Conservation (phyloP, 2,329 filamentous ascomycete species). For the Sclerotinia sclerotiorum region DNA sequence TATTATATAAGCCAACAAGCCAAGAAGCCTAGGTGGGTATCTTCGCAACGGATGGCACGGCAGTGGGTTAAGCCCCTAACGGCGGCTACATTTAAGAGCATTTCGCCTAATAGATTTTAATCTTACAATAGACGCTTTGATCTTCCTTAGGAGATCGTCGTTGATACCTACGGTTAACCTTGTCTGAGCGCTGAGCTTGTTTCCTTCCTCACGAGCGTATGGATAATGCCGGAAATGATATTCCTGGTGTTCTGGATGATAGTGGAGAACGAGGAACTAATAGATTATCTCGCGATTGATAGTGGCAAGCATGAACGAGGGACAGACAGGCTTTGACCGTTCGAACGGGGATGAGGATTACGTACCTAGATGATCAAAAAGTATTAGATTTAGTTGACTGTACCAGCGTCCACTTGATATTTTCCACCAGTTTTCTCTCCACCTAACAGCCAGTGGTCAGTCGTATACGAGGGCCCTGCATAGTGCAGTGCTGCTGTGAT, state of each 20-base stretch:
- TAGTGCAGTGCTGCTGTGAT: background rate
- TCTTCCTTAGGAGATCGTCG: background rate
- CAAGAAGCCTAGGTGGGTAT: background rate
- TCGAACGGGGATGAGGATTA: background rate
- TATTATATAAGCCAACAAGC: slow-evolving; percentile 10
- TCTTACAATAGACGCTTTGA: slow-evolving; percentile 7
- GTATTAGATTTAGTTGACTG: background rate
- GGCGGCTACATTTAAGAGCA: slow-evolving; percentile 1
- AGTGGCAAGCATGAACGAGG: slow-evolving; percentile 1
- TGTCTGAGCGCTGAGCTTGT: slow-evolving; percentile 4
- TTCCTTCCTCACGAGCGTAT: background rate
- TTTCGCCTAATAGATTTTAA: slow-evolving; percentile 1
- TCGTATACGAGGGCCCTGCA: slow-evolving; percentile 13
- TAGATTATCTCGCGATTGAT: slow-evolving; percentile 5
- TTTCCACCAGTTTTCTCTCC: background rate
- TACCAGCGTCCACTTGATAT: background rate
- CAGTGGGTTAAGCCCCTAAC: background rate
- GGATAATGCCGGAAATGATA: background rate
- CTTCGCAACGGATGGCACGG: slow-evolving; percentile 7
- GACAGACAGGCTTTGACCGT: background rate
- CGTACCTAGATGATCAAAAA: background rate
- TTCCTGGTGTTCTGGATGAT: background rate
- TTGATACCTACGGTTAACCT: background rate
- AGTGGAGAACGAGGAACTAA: background rate
- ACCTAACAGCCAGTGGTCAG: background rate